phyloP scores from a whole-genome alignment of 768 basidiomycete genomes.

The Mycena kentingensis region DNA sequence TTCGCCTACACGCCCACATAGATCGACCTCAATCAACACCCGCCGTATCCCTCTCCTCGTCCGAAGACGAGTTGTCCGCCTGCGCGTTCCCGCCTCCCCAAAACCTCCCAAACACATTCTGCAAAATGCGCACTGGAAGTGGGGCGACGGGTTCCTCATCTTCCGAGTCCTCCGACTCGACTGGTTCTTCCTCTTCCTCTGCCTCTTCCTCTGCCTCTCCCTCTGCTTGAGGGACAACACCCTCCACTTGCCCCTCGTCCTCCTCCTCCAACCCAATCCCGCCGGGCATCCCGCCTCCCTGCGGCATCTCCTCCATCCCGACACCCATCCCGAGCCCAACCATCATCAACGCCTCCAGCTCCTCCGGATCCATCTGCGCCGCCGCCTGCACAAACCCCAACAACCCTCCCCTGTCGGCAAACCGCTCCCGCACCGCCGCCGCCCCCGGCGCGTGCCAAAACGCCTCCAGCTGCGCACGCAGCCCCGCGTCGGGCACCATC shows the following conservation, averaged over 20 bases:
- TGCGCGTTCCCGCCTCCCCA: conserved; percentile 48
- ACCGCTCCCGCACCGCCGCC: conserved; percentile 53
- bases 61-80: conserved; percentile 39
- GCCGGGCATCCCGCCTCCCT: conserved; percentile 50
- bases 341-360: conserved; percentile 61
- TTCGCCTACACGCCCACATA: no score
- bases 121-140: conserved; percentile 57
- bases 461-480: conserved; percentile 31
- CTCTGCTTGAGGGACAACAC: conserved; percentile 24
- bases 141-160: conserved; percentile 53
- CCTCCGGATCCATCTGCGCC: conserved; percentile 55
- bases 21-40: conserved; percentile 25
- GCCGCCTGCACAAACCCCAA: conserved; percentile 61
- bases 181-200: conserved; percentile 43
- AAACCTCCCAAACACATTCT: conserved; percentile 60
- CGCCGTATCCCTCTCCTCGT: conserved; percentile 41
- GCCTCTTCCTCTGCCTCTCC: conserved; percentile 30
- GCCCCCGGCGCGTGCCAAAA: conserved; percentile 62
- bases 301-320: conserved; percentile 26
- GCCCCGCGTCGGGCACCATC: conserved; percentile 56
- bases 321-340: conserved; percentile 43
- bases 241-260: conserved; percentile 28
- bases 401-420: conserved; percentile 70
- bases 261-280: conserved; percentile 48
- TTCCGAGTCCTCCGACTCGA: conserved; percentile 48